phyloP scores from a whole-genome alignment of 2,329 filamentous ascomycete species.

The Balansia obtecta region DNA sequence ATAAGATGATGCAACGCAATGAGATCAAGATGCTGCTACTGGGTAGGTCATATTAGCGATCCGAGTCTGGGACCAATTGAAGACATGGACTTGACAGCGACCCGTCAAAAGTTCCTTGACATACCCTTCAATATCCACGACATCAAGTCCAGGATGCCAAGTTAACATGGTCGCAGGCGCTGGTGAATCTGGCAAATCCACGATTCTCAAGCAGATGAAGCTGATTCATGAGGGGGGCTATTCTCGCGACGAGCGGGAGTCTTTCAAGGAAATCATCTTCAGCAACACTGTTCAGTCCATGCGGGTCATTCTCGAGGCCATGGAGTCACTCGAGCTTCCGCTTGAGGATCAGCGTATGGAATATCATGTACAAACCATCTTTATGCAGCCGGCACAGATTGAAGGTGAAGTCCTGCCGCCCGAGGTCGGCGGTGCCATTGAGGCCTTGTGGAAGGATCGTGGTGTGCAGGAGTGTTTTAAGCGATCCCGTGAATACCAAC shows the following conservation, averaged over 20 bases:
- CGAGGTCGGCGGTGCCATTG: constrained; percentile 86
- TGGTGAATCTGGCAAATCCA: constrained; percentile 66
- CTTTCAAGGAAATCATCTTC: constrained; percentile 60
- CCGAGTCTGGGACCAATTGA: not conserved
- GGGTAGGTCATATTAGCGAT: constrained; percentile 42
- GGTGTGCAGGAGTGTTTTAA: constrained; percentile 94
- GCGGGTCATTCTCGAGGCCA: constrained; percentile 56
- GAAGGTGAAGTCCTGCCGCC: constrained; percentile 90
- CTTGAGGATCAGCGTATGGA: constrained; percentile 87
- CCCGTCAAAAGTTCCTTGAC: not conserved
- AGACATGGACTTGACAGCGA: not conserved
- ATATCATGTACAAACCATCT: constrained; percentile 96
- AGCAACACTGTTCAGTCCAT: constrained; percentile 59
- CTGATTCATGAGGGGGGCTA: constrained; percentile 98
- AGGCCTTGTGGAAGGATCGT: constrained; percentile 82
- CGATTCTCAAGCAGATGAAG: constrained; percentile 51
- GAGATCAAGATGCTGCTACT: constrained; percentile 99
- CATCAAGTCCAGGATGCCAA: not conserved
- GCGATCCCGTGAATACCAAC: constrained; percentile 86
- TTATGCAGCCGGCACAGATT: constrained; percentile 96
- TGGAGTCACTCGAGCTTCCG: constrained; percentile 62
- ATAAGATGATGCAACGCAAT: constrained; percentile 97
- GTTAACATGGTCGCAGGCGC: constrained; percentile 50
- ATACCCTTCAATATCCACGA: too few relatives aligned
- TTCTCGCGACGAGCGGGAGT: constrained; percentile 72